phyloP scores from a whole-genome alignment of 345 rosid species.

The Gossypium mustelinum region DNA sequence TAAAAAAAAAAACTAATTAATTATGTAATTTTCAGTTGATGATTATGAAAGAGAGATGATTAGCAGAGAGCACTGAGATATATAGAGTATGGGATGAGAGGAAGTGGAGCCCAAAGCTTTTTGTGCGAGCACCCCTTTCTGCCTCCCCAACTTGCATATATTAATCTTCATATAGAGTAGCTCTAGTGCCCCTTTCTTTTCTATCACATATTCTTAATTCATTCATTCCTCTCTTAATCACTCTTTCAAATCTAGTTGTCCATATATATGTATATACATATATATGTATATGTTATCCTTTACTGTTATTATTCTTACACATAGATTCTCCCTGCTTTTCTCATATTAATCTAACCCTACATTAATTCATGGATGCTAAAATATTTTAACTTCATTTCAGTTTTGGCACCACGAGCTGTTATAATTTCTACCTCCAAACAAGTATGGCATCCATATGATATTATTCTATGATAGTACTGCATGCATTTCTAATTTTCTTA shows the following conservation, averaged over 20 bases:
- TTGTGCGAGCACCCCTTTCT: neutral
- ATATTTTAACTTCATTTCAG: neutral
- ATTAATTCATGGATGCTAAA: neutral
- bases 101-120: neutral
- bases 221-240: neutral
- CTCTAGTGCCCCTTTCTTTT: neutral
- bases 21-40: neutral
- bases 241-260: neutral
- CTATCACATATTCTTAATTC: neutral
- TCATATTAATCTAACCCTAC: neutral
- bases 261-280: neutral
- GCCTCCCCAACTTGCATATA: slow-evolving; percentile 3
- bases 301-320: neutral
- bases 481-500: neutral
- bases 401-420: neutral
- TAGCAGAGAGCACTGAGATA: slow-evolving; percentile 7
- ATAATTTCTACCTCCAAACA: neutral
- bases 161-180: neutral
- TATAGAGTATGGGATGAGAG: neutral
- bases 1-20: neutral
- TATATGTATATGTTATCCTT: neutral
- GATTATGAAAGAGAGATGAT: slow-evolving; percentile 32
- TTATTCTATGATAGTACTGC: neutral
- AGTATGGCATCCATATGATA: neutral
- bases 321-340: slow-evolving; percentile 17